These are phyloP conservation scores for Cyathus striatus DNA, from an alignment of 768 basidiomycete genomes.

Conservation along the genomic window DNA sequence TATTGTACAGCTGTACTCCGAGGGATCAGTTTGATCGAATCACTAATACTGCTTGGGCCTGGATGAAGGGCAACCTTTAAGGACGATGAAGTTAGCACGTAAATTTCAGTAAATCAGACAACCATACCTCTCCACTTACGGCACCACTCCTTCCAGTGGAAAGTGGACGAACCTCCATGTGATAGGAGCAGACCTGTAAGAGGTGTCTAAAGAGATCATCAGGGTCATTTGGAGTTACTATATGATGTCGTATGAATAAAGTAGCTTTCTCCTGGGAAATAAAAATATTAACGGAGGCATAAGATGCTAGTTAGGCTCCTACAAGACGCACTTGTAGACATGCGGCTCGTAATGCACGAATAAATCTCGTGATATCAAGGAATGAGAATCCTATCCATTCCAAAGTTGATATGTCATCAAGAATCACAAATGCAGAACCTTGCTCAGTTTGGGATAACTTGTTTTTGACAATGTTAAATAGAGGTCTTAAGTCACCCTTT, in stretches of 20 bases:
- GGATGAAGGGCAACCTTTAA: conserved; percentile 59
- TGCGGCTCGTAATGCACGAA: conserved; percentile 50
- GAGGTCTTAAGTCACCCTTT: too few species aligned
- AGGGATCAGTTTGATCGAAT: conserved; percentile 36
- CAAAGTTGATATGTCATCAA: conserved; percentile 67
- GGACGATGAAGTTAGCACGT: too few species aligned
- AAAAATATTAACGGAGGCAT: conserved; percentile 3
- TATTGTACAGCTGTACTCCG: conserved; percentile 65
- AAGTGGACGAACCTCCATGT: conserved; percentile 67
- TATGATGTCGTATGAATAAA: conserved; percentile 62
- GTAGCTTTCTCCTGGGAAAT: conserved; percentile 42
- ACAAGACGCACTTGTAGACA: conserved; percentile 45
- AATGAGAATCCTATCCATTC: conserved; percentile 65
- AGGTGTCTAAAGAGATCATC: conserved; percentile 58
- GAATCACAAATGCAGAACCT: conserved; percentile 40
- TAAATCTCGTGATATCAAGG: conserved; percentile 49
- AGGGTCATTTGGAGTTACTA: conserved; percentile 46
- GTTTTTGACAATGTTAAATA: conserved; percentile 30
- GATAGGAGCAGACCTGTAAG: conserved; percentile 60
- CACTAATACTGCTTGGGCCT: conserved; percentile 34
- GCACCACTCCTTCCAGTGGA: conserved; percentile 72
- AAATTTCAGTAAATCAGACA: too few species aligned
- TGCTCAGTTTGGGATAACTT: conserved; percentile 11
- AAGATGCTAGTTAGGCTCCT: background rate
- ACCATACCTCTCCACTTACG: conserved; percentile 77